phyloP scores from a whole-genome alignment of 495 filamentous ascomycete species.

The Xylaria grammica region DNA sequence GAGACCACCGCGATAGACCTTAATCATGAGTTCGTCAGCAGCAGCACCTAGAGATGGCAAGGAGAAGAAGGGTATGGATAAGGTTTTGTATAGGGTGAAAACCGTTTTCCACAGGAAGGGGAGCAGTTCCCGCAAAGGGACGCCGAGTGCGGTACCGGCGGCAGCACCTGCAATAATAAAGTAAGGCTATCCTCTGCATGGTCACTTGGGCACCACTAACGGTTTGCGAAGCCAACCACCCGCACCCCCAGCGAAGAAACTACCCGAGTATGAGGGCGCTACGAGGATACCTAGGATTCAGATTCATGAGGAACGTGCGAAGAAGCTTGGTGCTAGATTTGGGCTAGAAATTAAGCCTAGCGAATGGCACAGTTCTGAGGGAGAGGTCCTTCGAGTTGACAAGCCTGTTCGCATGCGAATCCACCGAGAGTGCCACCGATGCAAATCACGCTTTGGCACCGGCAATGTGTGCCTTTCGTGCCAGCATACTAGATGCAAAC shows the following conservation, averaged over 20 bases:
- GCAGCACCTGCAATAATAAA: constrained; percentile 29
- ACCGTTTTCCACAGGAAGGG: constrained; percentile 61
- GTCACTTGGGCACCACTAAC: background rate
- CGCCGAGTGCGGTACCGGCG: constrained; percentile 37
- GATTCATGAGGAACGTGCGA: constrained; percentile 70
- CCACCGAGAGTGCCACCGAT: constrained; percentile 80
- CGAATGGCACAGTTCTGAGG: constrained; percentile 67
- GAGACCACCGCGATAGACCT: constrained; percentile 15
- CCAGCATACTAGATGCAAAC: constrained; percentile 77
- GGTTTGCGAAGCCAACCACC: constrained; percentile 25
- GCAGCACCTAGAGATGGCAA: constrained; percentile 47
- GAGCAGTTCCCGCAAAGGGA: constrained; percentile 48
- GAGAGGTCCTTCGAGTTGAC: constrained; percentile 73
- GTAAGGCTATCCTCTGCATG: constrained; percentile 20
- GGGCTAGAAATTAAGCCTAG: constrained; percentile 71
- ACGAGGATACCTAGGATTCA: constrained; percentile 52
- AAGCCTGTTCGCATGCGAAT: constrained; percentile 93
- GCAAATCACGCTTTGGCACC: constrained; percentile 71
- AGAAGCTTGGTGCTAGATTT: constrained; percentile 75
- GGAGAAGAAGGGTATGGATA: constrained; percentile 68
- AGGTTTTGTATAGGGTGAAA: constrained; percentile 67
- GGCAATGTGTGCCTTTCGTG: constrained; percentile 75
- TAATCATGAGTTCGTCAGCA: constrained; percentile 51
- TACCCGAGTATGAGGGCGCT: constrained; percentile 35
- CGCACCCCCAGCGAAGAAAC: constrained; percentile 30